Conservation (phyloP, 2,329 filamentous ascomycete species). For the Trichoderma aggressivum region DNA sequence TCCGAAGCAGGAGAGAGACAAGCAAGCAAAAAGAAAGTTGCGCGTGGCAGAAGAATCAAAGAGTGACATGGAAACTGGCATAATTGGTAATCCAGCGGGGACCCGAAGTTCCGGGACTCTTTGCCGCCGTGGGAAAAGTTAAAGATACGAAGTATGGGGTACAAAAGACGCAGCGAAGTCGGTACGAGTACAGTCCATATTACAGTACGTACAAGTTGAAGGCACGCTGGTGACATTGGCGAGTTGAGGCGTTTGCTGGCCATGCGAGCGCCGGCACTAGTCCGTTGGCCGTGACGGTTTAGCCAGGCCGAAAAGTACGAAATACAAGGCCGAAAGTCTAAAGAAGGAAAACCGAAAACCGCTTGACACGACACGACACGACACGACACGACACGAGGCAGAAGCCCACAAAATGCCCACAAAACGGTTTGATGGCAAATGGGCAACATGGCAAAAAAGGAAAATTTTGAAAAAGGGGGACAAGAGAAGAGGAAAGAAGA, state of each 20-base stretch:
- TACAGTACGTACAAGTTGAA: too few relatives aligned
- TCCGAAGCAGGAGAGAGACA: conserved; percentile 1
- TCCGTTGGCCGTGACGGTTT: background rate
- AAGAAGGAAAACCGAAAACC: background rate
- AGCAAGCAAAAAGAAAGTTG: too few relatives aligned
- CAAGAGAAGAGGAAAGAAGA: too few relatives aligned
- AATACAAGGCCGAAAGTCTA: background rate
- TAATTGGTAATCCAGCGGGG: conserved; percentile 1
- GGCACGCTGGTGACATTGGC: background rate
- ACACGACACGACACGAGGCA: too few relatives aligned
- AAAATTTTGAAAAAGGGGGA: too few relatives aligned
- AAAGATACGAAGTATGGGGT: conserved; percentile 11
- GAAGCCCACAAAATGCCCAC: background rate
- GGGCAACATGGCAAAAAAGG: background rate
- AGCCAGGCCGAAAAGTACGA: background rate
- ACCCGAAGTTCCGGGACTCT: background rate
- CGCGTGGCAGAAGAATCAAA: conserved; percentile 3
- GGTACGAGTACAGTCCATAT: background rate
- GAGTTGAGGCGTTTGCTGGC: background rate
- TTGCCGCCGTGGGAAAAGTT: background rate
- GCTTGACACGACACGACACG: background rate
- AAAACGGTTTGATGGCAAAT: background rate
- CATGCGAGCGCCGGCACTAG: background rate
- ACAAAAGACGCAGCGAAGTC: background rate
- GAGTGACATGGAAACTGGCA: background rate